Conservation (phyloP, 208 protist species). For the Naegleria fowleri region DNA sequence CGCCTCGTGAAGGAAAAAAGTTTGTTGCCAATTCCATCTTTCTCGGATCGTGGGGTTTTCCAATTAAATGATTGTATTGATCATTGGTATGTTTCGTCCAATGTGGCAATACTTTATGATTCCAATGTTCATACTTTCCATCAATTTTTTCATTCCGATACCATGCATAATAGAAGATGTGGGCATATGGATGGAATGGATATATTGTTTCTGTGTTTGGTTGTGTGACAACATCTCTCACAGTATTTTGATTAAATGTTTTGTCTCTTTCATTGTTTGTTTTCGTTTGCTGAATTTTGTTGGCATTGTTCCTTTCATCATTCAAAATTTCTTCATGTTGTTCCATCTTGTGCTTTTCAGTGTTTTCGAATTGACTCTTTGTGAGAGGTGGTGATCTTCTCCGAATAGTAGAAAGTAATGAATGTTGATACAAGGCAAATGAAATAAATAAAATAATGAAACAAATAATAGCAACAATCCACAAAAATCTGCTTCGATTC, state of each 20-base stretch:
- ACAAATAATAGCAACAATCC: neutral
- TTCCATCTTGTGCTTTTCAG: neutral
- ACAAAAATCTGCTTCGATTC: neutral
- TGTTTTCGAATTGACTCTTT: neutral
- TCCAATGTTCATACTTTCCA: slow-evolving; percentile 42
- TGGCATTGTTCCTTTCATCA: neutral
- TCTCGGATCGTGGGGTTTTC: neutral
- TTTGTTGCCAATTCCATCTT: slow-evolving; percentile 35
- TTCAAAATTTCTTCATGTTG: neutral
- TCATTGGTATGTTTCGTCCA: slow-evolving; percentile 13
- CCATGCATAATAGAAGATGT: slow-evolving; percentile 30
- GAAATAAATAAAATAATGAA: neutral
- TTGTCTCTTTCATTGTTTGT: too few relatives aligned
- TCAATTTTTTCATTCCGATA: slow-evolving; percentile 37
- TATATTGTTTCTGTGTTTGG: neutral
- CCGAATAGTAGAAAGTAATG: neutral
- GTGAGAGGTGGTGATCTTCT: too few relatives aligned
- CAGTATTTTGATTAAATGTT: neutral
- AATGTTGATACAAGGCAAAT: neutral
- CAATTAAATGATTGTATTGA: slow-evolving; percentile 22
- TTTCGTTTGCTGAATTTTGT: neutral
- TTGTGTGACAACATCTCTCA: neutral
- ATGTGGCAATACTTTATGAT: slow-evolving; percentile 38
- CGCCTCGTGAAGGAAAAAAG: slow-evolving; percentile 38
- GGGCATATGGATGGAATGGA: neutral